Evolutionary conservation across 2,329 filamentous ascomycete species (phyloP), one percentile per base, ranked within the genome.

Genomic region (Neofusicoccum parvum): DNA sequence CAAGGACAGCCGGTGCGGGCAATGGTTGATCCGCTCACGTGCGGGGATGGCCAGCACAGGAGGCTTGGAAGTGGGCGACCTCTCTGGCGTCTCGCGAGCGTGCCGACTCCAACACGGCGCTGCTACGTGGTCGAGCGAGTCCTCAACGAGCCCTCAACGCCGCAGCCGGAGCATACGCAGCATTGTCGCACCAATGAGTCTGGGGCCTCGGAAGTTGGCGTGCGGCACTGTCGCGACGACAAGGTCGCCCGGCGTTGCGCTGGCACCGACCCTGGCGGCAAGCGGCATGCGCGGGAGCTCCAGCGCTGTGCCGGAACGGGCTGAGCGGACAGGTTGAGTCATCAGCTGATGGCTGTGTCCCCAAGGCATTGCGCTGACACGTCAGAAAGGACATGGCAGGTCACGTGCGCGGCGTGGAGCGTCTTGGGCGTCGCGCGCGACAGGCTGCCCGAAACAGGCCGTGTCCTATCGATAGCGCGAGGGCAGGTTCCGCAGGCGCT

Each of bases 11-110:
- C 53, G 53, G 50, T 20, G 53, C 56, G 56, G 56, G 10, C 56
- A 20, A 37, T 60, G 15, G 56, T 60, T 60, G n/a, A 48, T 60
- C 56, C 56, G 56, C 27, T 37, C 56, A 60, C 56, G 56, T 48
- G 56, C 41, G 23, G 3, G 23, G 23, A 23, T 23, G 3, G 41
- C 56, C 41, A 48, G 56, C 32, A 6, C 32, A 60, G 43, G 50
- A 53, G 50, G 50, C 23, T 50, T 50, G 48, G 23, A 10, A 27
- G 39, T 32, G 51, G 51, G 51, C 34, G 27, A 43, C 53, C 14
- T 20, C 20, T 56, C 37, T n/a, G 37, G 53, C 37, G 37, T 36
- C 15, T 46, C 39, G 54, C 48, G 48, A 34, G 48, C 48, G 5
- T 34, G 11, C 34, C 50, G 15, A 39, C 56, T 60, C 56, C 56